phyloP scores from a whole-genome alignment of 345 rosid species.

The Barbarea vulgaris region DNA sequence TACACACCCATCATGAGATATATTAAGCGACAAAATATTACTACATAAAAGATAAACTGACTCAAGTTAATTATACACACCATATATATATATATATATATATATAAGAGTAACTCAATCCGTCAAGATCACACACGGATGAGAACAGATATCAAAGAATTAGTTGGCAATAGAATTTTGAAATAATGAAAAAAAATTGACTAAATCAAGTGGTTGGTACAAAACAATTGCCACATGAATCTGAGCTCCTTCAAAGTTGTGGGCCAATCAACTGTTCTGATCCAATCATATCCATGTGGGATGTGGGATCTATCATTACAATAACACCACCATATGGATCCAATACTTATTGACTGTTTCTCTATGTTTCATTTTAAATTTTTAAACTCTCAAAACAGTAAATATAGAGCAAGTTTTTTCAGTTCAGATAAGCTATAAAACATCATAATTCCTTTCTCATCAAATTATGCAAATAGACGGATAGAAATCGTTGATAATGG shows the following conservation, averaged over 20 bases:
- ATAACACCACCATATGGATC: slow-evolving; percentile 20
- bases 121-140: slow-evolving; percentile 32
- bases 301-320: slow-evolving; percentile 38
- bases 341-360: slow-evolving; percentile 2
- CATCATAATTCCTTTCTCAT: not conserved
- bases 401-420: not conserved
- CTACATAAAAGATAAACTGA: not conserved
- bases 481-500: not conserved
- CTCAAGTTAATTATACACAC: not conserved
- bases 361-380: not conserved
- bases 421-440: not conserved
- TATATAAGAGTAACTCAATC: not conserved
- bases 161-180: slow-evolving; percentile 25
- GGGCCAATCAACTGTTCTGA: slow-evolving; percentile 38
- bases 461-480: not conserved
- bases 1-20: not conserved
- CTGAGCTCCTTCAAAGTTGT: slow-evolving; percentile 36
- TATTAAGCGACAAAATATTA: not conserved
- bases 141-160: slow-evolving; percentile 26
- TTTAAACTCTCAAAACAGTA: not conserved
- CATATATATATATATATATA: too few species aligned
- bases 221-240: slow-evolving; percentile 46
- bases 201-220: slow-evolving; percentile 36
- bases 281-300: slow-evolving; percentile 46
- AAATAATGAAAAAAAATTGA: slow-evolving; percentile 3